These are phyloP conservation scores for Pseudotsuga menziesii DNA, from an alignment of 75 land plant genomes.

Conservation along the genomic window DNA sequence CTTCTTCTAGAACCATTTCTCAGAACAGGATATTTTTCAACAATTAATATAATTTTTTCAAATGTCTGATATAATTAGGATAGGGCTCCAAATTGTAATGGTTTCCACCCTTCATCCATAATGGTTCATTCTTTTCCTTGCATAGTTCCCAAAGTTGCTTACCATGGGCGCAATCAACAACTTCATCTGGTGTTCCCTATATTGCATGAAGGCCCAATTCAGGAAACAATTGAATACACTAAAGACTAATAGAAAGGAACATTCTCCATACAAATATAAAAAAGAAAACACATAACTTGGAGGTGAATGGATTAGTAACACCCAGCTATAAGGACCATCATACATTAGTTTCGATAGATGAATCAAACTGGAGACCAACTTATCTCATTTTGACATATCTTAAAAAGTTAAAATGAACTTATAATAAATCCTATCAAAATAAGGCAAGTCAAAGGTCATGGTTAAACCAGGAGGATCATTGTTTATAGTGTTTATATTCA, in stretches of 20 bases:
- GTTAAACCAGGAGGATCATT: background rate
- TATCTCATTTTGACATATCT: too few species aligned
- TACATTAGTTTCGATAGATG: background rate
- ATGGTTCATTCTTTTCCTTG: slow-evolving; percentile 83
- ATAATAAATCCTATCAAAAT: background rate
- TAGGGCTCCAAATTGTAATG: slow-evolving; percentile 90
- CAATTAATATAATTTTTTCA: slow-evolving; percentile 61
- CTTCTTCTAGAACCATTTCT: slow-evolving; percentile 22
- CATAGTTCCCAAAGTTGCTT: slow-evolving; percentile 80
- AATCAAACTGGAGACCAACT: too few species aligned
- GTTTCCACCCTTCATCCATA: slow-evolving; percentile 91
- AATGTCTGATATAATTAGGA: slow-evolving; percentile 80
- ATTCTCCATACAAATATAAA: slow-evolving; percentile 6
- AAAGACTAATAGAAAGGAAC: background rate
- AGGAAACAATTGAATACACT: background rate
- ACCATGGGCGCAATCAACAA: slow-evolving; percentile 84
- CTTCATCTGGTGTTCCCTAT: slow-evolving; percentile 91
- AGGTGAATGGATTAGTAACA: background rate
- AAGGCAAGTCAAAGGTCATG: background rate
- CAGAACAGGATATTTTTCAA: slow-evolving; percentile 41
- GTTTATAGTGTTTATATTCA: background rate
- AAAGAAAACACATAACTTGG: background rate
- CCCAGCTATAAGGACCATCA: background rate
- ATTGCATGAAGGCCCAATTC: background rate
- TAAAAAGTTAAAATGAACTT: background rate